phyloP scores from a whole-genome alignment of 306 rosid species.

The Crotalaria pallida region DNA sequence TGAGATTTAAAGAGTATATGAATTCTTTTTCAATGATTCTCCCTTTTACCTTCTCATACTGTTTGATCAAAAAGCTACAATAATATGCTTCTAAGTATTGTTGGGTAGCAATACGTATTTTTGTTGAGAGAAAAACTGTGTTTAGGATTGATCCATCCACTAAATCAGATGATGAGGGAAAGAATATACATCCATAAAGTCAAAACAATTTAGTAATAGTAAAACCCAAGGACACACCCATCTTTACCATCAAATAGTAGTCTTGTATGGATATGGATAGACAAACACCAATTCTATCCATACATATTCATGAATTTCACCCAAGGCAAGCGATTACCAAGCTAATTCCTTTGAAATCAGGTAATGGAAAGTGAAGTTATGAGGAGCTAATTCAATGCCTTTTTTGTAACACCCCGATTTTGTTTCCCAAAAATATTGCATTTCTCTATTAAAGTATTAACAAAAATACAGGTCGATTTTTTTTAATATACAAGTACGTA shows the following conservation, averaged over 20 bases:
- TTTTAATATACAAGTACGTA: no score
- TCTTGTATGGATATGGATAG: constrained; percentile 16
- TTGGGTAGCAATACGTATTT: background rate
- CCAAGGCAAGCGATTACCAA: constrained; percentile 37
- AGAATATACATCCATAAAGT: constrained; percentile 26
- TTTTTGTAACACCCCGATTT: no score
- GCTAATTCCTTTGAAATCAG: constrained; percentile 67
- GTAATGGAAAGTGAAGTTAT: constrained; percentile 75
- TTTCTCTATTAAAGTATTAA: no score
- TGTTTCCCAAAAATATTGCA: no score
- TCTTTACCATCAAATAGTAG: background rate
- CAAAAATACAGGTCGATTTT: no score
- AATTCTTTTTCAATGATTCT: background rate
- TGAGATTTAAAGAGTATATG: background rate
- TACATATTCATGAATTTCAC: background rate
- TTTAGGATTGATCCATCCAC: constrained; percentile 13
- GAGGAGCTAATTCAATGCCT: constrained; percentile 64
- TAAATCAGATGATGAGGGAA: background rate
- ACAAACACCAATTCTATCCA: background rate
- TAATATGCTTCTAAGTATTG: constrained; percentile 7
- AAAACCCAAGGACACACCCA: background rate
- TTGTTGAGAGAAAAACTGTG: background rate
- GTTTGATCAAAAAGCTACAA: constrained; percentile 14
- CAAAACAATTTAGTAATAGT: background rate
- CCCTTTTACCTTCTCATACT: constrained; percentile 2